A percentile compares a stretch with the other conserved stretches of the same genome.
Conservation (phyloP, 73 alveolate genomes). For the Paramecium biaurelia region DNA sequence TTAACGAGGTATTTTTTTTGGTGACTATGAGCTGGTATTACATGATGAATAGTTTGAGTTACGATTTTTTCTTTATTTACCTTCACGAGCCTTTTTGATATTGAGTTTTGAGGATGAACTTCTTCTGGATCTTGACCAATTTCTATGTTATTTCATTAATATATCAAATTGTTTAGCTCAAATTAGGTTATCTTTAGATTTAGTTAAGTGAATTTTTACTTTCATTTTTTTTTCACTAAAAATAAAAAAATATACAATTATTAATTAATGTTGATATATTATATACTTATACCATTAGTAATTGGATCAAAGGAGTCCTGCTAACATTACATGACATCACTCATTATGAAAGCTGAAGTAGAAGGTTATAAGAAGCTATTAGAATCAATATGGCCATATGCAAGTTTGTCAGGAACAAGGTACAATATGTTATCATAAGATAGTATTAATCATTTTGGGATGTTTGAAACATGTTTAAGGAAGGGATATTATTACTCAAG, state of each 20-base stretch:
- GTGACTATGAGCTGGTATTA: neutral
- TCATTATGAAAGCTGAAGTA: neutral
- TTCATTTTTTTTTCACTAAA: neutral
- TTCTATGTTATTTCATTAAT: neutral
- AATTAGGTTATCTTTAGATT: neutral
- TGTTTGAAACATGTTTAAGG: slow-evolving; percentile 1
- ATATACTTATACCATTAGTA: neutral
- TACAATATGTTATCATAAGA: neutral
- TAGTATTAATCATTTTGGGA: neutral
- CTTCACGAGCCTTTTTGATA: neutral
- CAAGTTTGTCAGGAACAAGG: neutral
- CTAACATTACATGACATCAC: neutral
- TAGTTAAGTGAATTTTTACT: neutral
- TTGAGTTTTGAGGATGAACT: neutral
- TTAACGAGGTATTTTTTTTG: neutral
- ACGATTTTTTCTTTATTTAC: neutral
- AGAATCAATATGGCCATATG: neutral
- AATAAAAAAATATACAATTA: neutral
- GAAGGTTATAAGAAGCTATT: neutral
- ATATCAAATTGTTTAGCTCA: neutral
- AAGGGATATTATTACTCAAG: neutral
- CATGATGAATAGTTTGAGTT: neutral
- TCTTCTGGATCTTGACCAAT: neutral
- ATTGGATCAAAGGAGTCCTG: neutral
- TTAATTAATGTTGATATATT: neutral